Base-by-base conservation (phyloP, 2,329 filamentous ascomycete genomes). In the Metarhizium album region DNA sequence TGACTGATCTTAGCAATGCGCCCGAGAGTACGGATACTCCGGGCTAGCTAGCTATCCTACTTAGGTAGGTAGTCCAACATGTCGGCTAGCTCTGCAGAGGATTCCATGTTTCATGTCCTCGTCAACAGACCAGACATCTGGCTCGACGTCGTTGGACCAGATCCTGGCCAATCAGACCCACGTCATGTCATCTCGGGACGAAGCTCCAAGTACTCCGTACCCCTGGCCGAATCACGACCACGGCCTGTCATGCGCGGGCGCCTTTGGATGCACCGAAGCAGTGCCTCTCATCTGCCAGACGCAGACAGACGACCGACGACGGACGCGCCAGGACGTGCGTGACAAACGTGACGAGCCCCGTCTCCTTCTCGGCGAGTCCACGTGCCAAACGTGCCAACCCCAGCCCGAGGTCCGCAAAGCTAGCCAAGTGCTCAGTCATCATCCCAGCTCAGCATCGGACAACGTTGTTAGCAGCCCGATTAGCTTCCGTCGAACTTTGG, bases 131-230 rank as follows among this genome's bases (percentile, higher is more conserved):
- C 11, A 9, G 24, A 27, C 24, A 27, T 27, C 4, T n/a, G n/a
- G n/a, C n/a, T 27, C 24, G 11, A 29, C 7, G 27, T 6, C 7
- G 11, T 9, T 9, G 27, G 31, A 46, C 35, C 24, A 20, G 11
- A 42, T 4, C 7, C 35, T 37, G 35, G 35, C 52, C 49, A 49
- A 51, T 52, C 52, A 47, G 31, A 45, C 46, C 46, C 52, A 37
- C 42, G 46, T 22, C 40, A 14, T 46, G 45, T 45, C 33, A 38
- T 18, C 47, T 43, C 35, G 16, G 4, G 16, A 5, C 20, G 27
- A 9, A 29, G 27, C 27, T 6, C 11, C 27, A 29, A 29, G 27
- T 29, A 29, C 27, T 29, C n/a, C n/a, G n/a, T 29, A 9, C 16
- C 29, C 22, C 46, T 9, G 45, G 33, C 29, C 40, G 22, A 16